Base-by-base conservation (phyloP, 148 eudicot species). In the Rhododendron ferrugineum region DNA sequence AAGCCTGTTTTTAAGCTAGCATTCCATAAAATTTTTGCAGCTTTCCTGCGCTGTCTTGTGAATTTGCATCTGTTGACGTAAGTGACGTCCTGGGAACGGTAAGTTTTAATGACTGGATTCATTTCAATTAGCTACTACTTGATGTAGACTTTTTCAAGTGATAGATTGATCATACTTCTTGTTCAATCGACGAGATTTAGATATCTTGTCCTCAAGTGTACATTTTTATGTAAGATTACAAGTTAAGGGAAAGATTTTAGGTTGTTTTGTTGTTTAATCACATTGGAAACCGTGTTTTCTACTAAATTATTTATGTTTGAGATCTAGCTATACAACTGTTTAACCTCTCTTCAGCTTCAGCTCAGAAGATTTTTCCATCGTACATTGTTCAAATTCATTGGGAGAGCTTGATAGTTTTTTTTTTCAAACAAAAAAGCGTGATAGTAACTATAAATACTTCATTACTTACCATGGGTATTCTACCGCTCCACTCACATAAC, bases 41-140 rank as follows among this genome's bases (percentile, higher is more conserved):
- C 91, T 96, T 96, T 87, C 98, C 99, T 36, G 95, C 95, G 26
- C 90, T 96, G 66, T 96, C 99, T 40, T 96, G 99, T 90, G 98
- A 96, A 90, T 96, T 96, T 92, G 99, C 99, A 86, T 94, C 99
- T 16, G 95, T 96, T 85, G 98, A 96, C 87, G 95, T 96, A 90
- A 96, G 95, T 82, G 99, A 96, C 89, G 96, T 92, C 86, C 83
- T 96, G 91, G 99, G 99, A 87, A 96, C 99, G 85, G 99, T 96
- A 94, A 91, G 92, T 89, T 86, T 79, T 85, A 84, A 62, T 86
- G 66, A 22, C 83, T 44, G 54, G 32, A 47, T 79, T 86, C 81
- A 60, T 85, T 84, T 83, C 40, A 78, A 66, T 64, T 84, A 18
- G 56, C 42, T 85, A 81, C 47, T 74, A 37, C 74, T 4, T 68